Evolutionary conservation across 345 rosid species (phyloP).

Genomic region (Clausena lansium): DNA sequence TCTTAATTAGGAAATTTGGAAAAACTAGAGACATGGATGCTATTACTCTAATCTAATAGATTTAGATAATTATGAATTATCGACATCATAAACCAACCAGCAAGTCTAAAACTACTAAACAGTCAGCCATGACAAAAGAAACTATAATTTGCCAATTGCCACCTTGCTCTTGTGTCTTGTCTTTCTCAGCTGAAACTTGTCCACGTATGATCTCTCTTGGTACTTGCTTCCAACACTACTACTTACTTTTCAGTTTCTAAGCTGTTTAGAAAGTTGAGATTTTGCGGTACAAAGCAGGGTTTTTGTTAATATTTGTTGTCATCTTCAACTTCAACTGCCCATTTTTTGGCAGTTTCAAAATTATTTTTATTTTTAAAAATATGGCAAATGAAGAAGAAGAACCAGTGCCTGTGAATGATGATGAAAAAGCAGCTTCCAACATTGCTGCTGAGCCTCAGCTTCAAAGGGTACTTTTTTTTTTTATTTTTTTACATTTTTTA

Average conservation of each 20-base stretch:
- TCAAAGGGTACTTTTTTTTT: constrained; percentile 29
- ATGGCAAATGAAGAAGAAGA: constrained; percentile 37
- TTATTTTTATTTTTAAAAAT: constrained; percentile 11
- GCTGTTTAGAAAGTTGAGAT: not conserved
- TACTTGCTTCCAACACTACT: not conserved
- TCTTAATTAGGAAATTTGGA: no score
- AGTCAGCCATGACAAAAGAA: not conserved
- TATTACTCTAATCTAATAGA: no score
- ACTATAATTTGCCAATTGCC: not conserved
- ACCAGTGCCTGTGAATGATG: constrained; percentile 8
- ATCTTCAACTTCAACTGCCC: no score
- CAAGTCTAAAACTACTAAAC: not conserved
- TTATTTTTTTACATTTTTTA: not conserved
- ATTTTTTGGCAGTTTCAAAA: not conserved
- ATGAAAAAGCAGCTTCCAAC: constrained; percentile 14
- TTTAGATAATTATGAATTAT: no score
- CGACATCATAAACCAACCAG: no score
- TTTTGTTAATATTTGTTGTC: not conserved
- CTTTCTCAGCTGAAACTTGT: not conserved
- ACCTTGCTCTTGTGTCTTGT: not conserved
- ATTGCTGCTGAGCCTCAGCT: constrained; percentile 25
- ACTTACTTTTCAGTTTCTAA: not conserved
- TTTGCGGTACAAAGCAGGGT: not conserved
- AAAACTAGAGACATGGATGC: not conserved
- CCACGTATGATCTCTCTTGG: not conserved